Evolutionary conservation across 306 rosid species (phyloP), one percentile per base, ranked within the genome.

Genomic region (Prinsepia uniflora): DNA sequence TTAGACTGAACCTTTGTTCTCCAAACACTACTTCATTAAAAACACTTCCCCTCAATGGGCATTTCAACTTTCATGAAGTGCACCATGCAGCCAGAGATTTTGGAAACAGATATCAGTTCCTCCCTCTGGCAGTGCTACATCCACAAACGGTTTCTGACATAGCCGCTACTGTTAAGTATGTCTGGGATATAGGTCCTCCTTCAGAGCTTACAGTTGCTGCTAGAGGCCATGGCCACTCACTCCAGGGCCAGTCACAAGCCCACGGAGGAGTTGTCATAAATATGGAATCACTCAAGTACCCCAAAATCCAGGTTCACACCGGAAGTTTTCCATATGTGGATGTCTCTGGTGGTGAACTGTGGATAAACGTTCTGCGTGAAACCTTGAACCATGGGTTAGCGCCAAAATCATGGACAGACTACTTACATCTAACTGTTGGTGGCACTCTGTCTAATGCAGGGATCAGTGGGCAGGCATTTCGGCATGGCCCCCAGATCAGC

Each of bases 361-460:
- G 99, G 99, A 87, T 94, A 72, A 91, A 91, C 60, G 78, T 91
- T 73, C 76, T 94, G 96, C 94, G 80, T 80, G 97, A 91, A 83
- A 89, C 86, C 70, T 78, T 94, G 69, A 87, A 83, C 74, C 78
- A 84, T 61, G 99, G 99, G 42, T 73, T 89, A 74, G 81, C 99
- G 49, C 99, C 99, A 59, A 94, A 84, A 80, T 87, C 99, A 61
- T 94, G 99, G 99, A 94, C 99, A 63, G 97, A 94, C 67, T 94
- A 94, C 79, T 74, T 94, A 3, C 92, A 91, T 78, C 90, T 94
- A 4, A 91, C 99, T 10, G 94, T 91, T 75, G 99, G 99, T 13
- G 99, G 99, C 22, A 94, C 99, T 56, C 90, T 94, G 57, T 91
- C 99, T 70, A 94, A 94, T 54, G 99, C 96, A 24, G 99, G 99